A percentile compares a stretch with the other conserved stretches of the same genome.
Evolutionary conservation across 2,329 filamentous ascomycete species (phyloP).

Genomic region (Sporothrix humicola): DNA sequence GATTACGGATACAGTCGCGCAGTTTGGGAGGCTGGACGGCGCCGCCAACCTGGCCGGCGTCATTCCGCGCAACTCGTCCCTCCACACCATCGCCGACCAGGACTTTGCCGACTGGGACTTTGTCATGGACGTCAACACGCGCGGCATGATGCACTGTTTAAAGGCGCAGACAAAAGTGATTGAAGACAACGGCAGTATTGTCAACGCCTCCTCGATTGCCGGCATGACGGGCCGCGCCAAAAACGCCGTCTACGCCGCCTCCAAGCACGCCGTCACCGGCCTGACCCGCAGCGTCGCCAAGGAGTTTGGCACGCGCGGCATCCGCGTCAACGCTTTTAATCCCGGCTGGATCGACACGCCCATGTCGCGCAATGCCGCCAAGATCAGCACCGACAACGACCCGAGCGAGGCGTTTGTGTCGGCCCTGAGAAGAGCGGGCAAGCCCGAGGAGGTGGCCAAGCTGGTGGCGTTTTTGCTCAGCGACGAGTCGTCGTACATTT

Average conservation of each 20-base stretch:
- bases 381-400: neutral
- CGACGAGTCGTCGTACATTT: slow-evolving; percentile 6
- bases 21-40: neutral
- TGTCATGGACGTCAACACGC: slow-evolving; percentile 11
- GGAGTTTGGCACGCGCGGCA: neutral
- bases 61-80: neutral
- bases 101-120: slow-evolving; percentile 4
- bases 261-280: neutral
- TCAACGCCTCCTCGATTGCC: neutral
- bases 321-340: neutral
- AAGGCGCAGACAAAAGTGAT: neutral
- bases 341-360: slow-evolving; percentile 14
- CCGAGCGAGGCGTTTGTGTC: neutral
- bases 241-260: neutral
- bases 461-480: neutral
- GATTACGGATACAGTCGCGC: neutral
- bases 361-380: slow-evolving; percentile 2
- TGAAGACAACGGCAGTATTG: neutral
- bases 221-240: neutral
- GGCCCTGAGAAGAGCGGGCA: neutral
- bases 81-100: neutral
- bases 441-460: neutral
- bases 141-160: slow-evolving; percentile 4
- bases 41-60: slow-evolving; percentile 1
- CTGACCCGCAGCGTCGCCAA: neutral